Percentiles rank a stretch among this genome's conserved stretches.
phyloP scores from a whole-genome alignment of 306 rosid genomes.

The Glycyrrhiza uralensis region DNA sequence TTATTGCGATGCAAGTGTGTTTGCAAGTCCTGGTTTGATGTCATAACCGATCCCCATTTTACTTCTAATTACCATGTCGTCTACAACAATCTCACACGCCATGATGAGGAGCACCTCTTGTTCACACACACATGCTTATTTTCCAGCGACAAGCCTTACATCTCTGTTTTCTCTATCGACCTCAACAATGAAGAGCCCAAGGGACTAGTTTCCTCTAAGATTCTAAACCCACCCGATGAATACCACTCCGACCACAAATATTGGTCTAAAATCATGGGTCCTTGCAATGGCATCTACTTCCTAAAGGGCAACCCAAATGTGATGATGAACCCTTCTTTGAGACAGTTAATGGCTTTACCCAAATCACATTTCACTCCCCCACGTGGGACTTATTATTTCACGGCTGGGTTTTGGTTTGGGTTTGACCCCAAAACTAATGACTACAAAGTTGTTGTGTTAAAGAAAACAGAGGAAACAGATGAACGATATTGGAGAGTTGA shows the following conservation, averaged over 20 bases:
- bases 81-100: constrained; percentile 12
- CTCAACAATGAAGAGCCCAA: too few species aligned
- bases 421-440: constrained; percentile 19
- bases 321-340: constrained; percentile 24
- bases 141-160: constrained; percentile 13
- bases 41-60: constrained; percentile 20
- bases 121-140: constrained; percentile 16
- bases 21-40: constrained; percentile 29
- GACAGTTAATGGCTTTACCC: constrained; percentile 19
- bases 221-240: background rate
- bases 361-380: background rate
- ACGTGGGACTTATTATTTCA: background rate
- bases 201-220: background rate
- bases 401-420: constrained; percentile 21
- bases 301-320: constrained; percentile 29
- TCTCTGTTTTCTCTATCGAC: constrained; percentile 10
- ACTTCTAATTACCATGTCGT: background rate
- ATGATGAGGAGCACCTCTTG: background rate
- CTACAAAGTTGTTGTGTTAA: constrained; percentile 17
- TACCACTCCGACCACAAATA: constrained; percentile 25
- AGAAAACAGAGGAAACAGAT: background rate
- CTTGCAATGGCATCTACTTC: constrained; percentile 30
- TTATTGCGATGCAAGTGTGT: constrained; percentile 1
- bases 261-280: constrained; percentile 31
- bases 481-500: background rate